phyloP scores from a whole-genome alignment of 805 yeast species.

The Ogataea chonburiensis region DNA sequence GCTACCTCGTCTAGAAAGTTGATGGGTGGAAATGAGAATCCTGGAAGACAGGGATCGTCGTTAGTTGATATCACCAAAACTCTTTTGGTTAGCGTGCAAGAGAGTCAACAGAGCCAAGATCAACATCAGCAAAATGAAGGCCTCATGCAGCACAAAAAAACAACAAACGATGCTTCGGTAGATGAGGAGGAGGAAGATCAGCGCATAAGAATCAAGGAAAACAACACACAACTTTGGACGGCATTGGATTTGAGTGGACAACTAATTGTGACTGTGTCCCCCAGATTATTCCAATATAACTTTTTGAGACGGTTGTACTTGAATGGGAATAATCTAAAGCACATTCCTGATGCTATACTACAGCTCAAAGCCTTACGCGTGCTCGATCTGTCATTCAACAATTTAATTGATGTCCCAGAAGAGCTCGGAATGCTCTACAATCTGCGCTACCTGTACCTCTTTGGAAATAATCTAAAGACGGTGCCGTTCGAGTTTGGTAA shows the following conservation, averaged over 20 bases:
- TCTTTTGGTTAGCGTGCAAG: conserved; percentile 33
- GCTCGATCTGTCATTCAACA: conserved; percentile 80
- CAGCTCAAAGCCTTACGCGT: conserved; percentile 72
- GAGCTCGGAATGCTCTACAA: conserved; percentile 83
- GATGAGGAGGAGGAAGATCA: conserved; percentile 67
- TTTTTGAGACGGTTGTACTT: conserved; percentile 85
- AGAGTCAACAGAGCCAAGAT: conserved; percentile 27
- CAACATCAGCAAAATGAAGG: conserved; percentile 35
- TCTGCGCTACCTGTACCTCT: conserved; percentile 77
- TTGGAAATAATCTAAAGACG: conserved; percentile 76
- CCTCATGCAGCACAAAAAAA: conserved; percentile 38
- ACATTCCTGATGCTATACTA: conserved; percentile 66
- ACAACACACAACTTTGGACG: conserved; percentile 87
- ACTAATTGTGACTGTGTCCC: conserved; percentile 67
- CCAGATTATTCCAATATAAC: conserved; percentile 72
- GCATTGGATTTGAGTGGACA: conserved; percentile 91
- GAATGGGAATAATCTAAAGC: conserved; percentile 76
- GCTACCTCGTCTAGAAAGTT: conserved; percentile 62
- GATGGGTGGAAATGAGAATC: conserved; percentile 33
- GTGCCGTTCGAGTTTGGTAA: conserved; percentile 87
- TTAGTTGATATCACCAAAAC: conserved; percentile 42
- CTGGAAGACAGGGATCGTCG: conserved; percentile 31
- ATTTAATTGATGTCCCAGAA: conserved; percentile 67
- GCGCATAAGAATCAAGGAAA: conserved; percentile 55
- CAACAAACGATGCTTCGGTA: conserved; percentile 35